Evolutionary conservation across 805 yeast genomes (phyloP).

Genomic region (Metschnikowia arizonensis): DNA sequence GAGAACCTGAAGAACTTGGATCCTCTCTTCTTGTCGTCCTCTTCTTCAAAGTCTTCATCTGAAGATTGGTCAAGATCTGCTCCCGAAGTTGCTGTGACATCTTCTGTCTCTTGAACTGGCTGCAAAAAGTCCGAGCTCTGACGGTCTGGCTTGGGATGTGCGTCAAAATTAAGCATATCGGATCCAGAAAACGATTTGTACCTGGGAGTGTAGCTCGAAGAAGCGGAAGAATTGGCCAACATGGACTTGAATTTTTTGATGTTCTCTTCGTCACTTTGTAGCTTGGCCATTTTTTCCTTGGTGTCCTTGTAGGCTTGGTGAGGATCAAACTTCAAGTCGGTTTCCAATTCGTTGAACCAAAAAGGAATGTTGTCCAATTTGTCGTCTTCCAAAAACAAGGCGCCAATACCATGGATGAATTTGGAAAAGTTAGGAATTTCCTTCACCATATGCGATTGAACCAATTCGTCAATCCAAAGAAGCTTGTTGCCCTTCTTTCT

Average conservation of each 20-base stretch:
- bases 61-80: conserved; percentile 26
- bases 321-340: conserved; percentile 58
- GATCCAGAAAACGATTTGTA: conserved; percentile 40
- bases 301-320: conserved; percentile 71
- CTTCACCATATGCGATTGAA: conserved; percentile 71
- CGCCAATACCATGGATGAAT: conserved; percentile 88
- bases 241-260: conserved; percentile 39
- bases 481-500: conserved; percentile 42
- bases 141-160: conserved; percentile 5
- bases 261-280: conserved; percentile 44
- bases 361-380: conserved; percentile 85
- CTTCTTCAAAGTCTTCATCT: conserved; percentile 31
- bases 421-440: conserved; percentile 93
- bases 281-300: conserved; percentile 47
- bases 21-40: conserved; percentile 12
- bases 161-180: conserved; percentile 17
- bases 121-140: conserved; percentile 5
- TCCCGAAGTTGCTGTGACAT: conserved; percentile 14
- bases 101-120: conserved; percentile 15
- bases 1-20: conserved; percentile 26
- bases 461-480: conserved; percentile 84
- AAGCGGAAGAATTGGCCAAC: conserved; percentile 28
- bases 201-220: conserved; percentile 30
- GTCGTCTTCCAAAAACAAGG: conserved; percentile 85
- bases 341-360: conserved; percentile 89